Conservation (phyloP, 164 flowering plant species). For the Aristolochia contorta region DNA sequence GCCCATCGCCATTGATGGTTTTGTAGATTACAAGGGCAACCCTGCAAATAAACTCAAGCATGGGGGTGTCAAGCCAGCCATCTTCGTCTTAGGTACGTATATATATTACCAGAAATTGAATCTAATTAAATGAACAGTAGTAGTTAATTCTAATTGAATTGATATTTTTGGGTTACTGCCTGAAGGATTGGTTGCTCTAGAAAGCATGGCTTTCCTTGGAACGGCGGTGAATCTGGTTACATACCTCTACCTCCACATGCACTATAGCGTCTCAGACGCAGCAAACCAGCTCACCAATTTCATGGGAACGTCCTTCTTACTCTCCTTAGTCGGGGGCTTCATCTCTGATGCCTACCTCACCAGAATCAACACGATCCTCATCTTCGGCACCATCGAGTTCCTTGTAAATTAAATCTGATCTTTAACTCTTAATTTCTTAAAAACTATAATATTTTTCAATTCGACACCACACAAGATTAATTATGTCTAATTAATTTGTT, state of each 20-base stretch:
- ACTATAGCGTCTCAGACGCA: conserved; percentile 11
- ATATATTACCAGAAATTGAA: not conserved
- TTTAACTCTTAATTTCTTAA: too few relatives aligned
- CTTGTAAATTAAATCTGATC: too few relatives aligned
- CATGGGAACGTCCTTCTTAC: conserved; percentile 16
- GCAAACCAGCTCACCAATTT: conserved; percentile 12
- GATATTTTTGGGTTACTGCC: too few relatives aligned
- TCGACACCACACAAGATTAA: too few relatives aligned
- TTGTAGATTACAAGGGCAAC: conserved; percentile 5
- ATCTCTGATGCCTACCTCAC: conserved; percentile 16
- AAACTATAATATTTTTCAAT: not conserved
- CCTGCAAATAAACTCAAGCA: conserved; percentile 5
- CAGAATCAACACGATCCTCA: conserved; percentile 8
- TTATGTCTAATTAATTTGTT: too few relatives aligned
- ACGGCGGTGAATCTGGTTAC: conserved; percentile 12
- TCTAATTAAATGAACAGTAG: too few relatives aligned
- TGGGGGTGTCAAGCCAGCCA: conserved; percentile 4
- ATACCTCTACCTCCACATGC: conserved; percentile 12
- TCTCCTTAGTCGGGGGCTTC: conserved; percentile 16
- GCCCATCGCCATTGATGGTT: not conserved
- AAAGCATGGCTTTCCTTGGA: conserved; percentile 15
- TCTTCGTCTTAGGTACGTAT: conserved; percentile 1
- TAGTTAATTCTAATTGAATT: too few relatives aligned
- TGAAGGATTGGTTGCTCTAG: conserved; percentile 10
- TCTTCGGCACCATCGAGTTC: conserved; percentile 16